A percentile compares a stretch with the other conserved stretches of the same genome.
phyloP scores from a whole-genome alignment of 768 basidiomycete species.

The Boletus rufocinnamomeus region DNA sequence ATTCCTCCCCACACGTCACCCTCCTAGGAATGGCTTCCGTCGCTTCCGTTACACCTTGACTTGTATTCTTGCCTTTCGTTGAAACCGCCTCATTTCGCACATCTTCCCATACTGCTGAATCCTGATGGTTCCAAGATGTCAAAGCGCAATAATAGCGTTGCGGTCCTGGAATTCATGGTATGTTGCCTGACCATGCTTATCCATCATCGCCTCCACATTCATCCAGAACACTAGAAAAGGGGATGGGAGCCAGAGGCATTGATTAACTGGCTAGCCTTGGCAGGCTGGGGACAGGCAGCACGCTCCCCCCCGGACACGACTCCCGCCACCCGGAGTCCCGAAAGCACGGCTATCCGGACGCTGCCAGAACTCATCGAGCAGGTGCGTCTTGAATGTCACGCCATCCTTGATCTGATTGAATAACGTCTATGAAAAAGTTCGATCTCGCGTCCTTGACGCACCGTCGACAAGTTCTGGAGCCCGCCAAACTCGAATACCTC shows the following conservation, averaged over 20 bases:
- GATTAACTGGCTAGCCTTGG: constrained; percentile 90
- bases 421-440: constrained; percentile 49
- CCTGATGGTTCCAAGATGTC: constrained; percentile 92
- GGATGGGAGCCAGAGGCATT: constrained; percentile 92
- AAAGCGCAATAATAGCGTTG: constrained; percentile 89
- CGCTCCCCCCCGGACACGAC: constrained; percentile 25
- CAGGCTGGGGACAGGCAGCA: constrained; percentile 84
- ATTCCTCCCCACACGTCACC: not conserved
- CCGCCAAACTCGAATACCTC: constrained; percentile 77
- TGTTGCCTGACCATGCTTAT: constrained; percentile 14
- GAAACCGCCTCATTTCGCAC: constrained; percentile 78
- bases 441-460: constrained; percentile 77
- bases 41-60: constrained; percentile 87
- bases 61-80: constrained; percentile 80
- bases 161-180: constrained; percentile 85
- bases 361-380: constrained; percentile 65
- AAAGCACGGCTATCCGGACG: constrained; percentile 64
- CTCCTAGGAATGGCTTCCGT: constrained; percentile 91
- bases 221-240: constrained; percentile 49
- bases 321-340: constrained; percentile 48
- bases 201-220: not conserved
- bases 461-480: constrained; percentile 80
- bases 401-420: not conserved
- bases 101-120: constrained; percentile 89
- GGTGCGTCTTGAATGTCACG: constrained; percentile 38